Percentiles rank a stretch among this genome's conserved stretches.
Conservation (phyloP, 2,329 filamentous ascomycete species). For the Talaromyces rugulosus region DNA sequence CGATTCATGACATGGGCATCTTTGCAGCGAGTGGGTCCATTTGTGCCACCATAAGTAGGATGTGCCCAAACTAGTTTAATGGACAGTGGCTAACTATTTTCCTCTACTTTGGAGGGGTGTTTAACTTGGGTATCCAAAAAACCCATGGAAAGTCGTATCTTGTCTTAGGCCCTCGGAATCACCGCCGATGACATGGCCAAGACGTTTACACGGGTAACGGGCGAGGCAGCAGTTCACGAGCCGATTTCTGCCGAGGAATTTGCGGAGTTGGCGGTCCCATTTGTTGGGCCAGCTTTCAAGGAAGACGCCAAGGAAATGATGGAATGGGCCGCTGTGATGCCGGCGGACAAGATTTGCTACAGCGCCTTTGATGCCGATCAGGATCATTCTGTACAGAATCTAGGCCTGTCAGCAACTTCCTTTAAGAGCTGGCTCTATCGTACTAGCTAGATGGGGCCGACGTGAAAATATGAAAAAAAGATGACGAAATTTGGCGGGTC, state of each 20-base stretch:
- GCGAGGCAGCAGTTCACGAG: constrained; percentile 8
- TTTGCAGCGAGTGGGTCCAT: constrained; percentile 16
- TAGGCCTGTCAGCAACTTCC: constrained; percentile 15
- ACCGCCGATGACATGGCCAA: constrained; percentile 8
- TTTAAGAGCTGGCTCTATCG: constrained; percentile 19
- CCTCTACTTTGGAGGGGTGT: constrained; percentile 9
- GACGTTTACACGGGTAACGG: constrained; percentile 12
- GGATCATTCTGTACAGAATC: constrained; percentile 14
- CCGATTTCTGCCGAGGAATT: constrained; percentile 16
- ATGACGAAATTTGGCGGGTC: too few relatives aligned
- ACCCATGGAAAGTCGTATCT: constrained; percentile 15
- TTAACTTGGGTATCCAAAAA: constrained; percentile 10
- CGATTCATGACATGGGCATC: constrained; percentile 16
- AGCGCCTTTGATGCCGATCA: constrained; percentile 12
- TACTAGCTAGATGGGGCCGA: constrained; percentile 14
- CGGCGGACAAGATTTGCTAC: constrained; percentile 18
- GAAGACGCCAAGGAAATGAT: constrained; percentile 19
- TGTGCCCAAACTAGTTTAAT: too few relatives aligned
- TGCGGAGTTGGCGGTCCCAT: constrained; percentile 4
- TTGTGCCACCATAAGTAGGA: too few relatives aligned
- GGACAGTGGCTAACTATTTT: background rate
- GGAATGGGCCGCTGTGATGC: constrained; percentile 17
- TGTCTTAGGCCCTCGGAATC: constrained; percentile 9
- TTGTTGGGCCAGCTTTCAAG: constrained; percentile 14
- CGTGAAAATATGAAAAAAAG: background rate